Evolutionary conservation across 495 filamentous ascomycete species (phyloP).

Genomic region (Hypomontagnella submonticulosa): DNA sequence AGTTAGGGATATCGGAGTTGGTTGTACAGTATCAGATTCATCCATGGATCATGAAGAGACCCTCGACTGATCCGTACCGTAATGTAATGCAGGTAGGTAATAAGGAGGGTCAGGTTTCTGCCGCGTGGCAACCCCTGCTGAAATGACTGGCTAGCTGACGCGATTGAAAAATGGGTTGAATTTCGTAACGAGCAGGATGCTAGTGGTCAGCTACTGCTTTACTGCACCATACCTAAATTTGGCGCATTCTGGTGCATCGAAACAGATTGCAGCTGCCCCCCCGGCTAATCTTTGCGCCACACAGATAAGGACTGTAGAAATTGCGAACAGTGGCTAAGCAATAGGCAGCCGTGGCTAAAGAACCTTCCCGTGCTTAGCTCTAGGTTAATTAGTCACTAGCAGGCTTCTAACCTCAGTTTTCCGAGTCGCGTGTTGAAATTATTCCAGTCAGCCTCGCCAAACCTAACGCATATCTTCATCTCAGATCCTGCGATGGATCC

Average conservation of each 20-base stretch:
- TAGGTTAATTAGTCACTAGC: constrained; percentile 16
- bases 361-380: background rate
- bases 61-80: constrained; percentile 6
- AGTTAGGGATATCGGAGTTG: constrained; percentile 25
- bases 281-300: constrained; percentile 17
- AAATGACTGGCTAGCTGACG: constrained; percentile 44
- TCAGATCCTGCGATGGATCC: background rate
- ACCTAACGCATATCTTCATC: constrained; percentile 11
- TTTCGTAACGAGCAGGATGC: constrained; percentile 13
- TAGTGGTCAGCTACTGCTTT: constrained; percentile 12
- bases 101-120: constrained; percentile 39
- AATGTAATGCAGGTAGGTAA: constrained; percentile 19
- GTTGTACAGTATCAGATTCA: constrained; percentile 32
- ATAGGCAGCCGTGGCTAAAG: background rate
- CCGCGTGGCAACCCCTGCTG: constrained; percentile 43
- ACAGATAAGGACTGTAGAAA: constrained; percentile 6
- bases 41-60: constrained; percentile 31
- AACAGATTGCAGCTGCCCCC: too few species aligned
- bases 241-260: too few species aligned
- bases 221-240: constrained; percentile 25
- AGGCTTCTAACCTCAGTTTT: constrained; percentile 28
- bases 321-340: too few species aligned
- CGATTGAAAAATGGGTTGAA: constrained; percentile 32
- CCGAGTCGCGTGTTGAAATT: constrained; percentile 39
- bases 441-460: constrained; percentile 32